Conservation (phyloP, 345 rosid genomes). For the Eucalyptus camaldulensis region DNA sequence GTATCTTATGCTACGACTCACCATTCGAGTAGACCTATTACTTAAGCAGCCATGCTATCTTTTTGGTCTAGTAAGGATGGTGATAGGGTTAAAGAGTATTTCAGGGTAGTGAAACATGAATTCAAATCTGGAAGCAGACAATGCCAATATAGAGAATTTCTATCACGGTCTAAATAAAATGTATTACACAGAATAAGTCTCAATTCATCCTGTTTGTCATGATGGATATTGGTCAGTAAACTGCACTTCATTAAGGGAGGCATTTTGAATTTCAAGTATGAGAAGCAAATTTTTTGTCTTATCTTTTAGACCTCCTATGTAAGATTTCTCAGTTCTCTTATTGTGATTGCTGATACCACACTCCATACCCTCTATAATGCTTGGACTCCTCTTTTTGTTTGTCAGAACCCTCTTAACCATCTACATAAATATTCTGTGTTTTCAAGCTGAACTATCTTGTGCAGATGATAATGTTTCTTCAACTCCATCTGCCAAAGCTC, state of each 20-base stretch:
- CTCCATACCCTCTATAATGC: neutral
- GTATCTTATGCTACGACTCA: neutral
- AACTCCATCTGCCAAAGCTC: slow-evolving; percentile 22
- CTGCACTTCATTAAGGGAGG: neutral
- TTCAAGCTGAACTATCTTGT: neutral
- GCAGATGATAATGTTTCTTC: slow-evolving; percentile 34
- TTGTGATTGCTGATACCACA: neutral
- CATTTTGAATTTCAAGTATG: neutral
- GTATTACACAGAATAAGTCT: neutral
- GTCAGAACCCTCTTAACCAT: neutral
- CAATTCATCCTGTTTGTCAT: neutral
- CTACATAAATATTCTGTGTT: neutral
- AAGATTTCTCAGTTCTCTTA: neutral
- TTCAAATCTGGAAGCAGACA: neutral
- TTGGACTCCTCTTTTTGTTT: neutral
- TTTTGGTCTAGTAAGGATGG: neutral
- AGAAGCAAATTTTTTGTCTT: neutral
- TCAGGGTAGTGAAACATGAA: neutral
- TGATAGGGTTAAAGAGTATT: neutral
- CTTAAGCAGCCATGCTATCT: neutral
- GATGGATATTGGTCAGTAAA: neutral
- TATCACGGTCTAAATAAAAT: neutral
- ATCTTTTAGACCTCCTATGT: neutral
- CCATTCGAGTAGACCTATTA: neutral
- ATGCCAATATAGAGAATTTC: neutral